Percentiles rank a stretch among this genome's conserved stretches.
Evolutionary conservation across 2,329 filamentous ascomycete genomes (phyloP).

Genomic region (Verticillium longisporum): DNA sequence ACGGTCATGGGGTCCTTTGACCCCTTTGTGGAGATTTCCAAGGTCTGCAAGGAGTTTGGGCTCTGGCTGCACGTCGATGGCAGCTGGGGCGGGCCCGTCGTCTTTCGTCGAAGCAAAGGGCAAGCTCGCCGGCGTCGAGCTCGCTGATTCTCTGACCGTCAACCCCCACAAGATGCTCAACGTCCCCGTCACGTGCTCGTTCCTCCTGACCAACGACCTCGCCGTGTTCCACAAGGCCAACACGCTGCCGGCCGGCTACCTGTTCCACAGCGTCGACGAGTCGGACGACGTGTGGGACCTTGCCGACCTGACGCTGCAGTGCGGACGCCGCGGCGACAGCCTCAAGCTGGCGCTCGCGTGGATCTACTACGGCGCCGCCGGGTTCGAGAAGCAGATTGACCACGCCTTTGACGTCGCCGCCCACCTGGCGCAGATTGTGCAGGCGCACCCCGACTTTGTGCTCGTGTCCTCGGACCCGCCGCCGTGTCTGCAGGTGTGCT

Average conservation of each 20-base stretch:
- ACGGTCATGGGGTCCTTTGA: slow-evolving; percentile 90
- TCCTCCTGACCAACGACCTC: slow-evolving; percentile 74
- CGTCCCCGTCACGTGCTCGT: slow-evolving; percentile 83
- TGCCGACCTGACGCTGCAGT: slow-evolving; percentile 88
- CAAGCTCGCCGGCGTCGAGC: slow-evolving; percentile 63
- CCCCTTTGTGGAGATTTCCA: slow-evolving; percentile 63
- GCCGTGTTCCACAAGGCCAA: slow-evolving; percentile 74
- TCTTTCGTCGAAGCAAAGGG: slow-evolving; percentile 60
- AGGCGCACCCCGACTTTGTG: slow-evolving; percentile 51
- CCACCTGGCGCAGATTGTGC: slow-evolving; percentile 58
- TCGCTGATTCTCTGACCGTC: slow-evolving; percentile 76
- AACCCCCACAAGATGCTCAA: slow-evolving; percentile 99
- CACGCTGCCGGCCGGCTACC: slow-evolving; percentile 78
- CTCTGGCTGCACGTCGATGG: slow-evolving; percentile 94
- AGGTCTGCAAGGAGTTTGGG: slow-evolving; percentile 62
- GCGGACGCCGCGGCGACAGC: slow-evolving; percentile 76
- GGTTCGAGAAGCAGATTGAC: slow-evolving; percentile 66
- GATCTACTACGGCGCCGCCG: slow-evolving; percentile 77
- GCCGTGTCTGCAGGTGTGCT: slow-evolving; percentile 90
- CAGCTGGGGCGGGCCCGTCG: slow-evolving; percentile 80
- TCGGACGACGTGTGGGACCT: slow-evolving; percentile 71
- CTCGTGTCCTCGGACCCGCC: slow-evolving; percentile 71
- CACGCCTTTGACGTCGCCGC: slow-evolving; percentile 65
- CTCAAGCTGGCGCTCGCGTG: slow-evolving; percentile 85
- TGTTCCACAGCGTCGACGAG: slow-evolving; percentile 59